Percentiles rank a stretch among this genome's conserved stretches.
phyloP scores from a whole-genome alignment of 257 asterid genomes.

The Parsonsia alboflavescens region DNA sequence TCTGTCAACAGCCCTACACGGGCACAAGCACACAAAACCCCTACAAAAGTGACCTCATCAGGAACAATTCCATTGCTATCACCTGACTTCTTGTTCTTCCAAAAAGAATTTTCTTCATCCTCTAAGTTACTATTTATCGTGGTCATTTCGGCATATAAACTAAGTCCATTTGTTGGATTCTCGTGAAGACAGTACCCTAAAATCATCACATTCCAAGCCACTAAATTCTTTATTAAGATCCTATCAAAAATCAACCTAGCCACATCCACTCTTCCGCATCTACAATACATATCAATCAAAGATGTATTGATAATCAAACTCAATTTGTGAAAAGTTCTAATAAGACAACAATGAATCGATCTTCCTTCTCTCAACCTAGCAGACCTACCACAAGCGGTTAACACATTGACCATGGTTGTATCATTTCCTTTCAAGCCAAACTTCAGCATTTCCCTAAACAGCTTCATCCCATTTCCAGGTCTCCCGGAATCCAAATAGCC shows the following conservation, averaged over 20 bases:
- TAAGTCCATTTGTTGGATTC: conserved; percentile 44
- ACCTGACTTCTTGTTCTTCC: neutral
- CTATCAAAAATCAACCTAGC: conserved; percentile 44
- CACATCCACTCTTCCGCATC: conserved; percentile 50
- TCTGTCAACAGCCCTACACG: conserved; percentile 41
- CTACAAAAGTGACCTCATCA: conserved; percentile 66
- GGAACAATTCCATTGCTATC: conserved; percentile 25
- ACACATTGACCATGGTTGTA: conserved; percentile 42
- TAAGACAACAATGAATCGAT: conserved; percentile 55
- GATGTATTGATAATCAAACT: conserved; percentile 49
- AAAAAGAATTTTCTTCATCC: conserved; percentile 3
- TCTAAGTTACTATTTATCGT: conserved; percentile 17
- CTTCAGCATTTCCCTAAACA: conserved; percentile 53
- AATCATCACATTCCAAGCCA: conserved; percentile 64
- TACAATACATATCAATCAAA: conserved; percentile 59
- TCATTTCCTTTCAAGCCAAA: conserved; percentile 31
- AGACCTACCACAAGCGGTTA: conserved; percentile 73
- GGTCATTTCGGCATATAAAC: conserved; percentile 39
- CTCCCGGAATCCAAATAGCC: conserved; percentile 53
- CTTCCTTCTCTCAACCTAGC: conserved; percentile 64
- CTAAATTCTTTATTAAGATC: conserved; percentile 42
- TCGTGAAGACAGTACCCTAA: conserved; percentile 65
- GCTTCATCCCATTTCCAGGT: conserved; percentile 54
- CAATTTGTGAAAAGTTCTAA: conserved; percentile 27
- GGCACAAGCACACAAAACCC: conserved; percentile 67